phyloP scores from a whole-genome alignment of 176 grass and related monocot species.

The sorghum (Sorghum bicolor) region Sorghum_bicolor_NCBIv3 NC_012875.2:50959501-50960000 shows the following conservation, averaged over 20 bases:
- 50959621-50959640: not conserved
- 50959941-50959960: constrained; percentile 25
- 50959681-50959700: not conserved
- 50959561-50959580: constrained; percentile 13
- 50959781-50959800: not conserved
- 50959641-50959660: constrained; percentile 28
- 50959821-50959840: not conserved
- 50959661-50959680: not conserved
- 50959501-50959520: not conserved
- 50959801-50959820: not conserved
- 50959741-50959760: not conserved
- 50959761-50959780: too few relatives aligned
- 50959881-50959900: constrained; percentile 40
- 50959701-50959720: not conserved
- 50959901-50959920: constrained; percentile 29
- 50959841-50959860: not conserved
- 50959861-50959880: not conserved
- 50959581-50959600: not conserved
- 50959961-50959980: constrained; percentile 14
- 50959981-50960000: not conserved
- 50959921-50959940: constrained; percentile 36
- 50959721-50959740: not conserved
- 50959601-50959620: not conserved
- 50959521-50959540: not conserved
- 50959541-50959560: constrained; percentile 14